Evolutionary conservation across 495 filamentous ascomycete genomes (phyloP).

Genomic region (Neurospora sp.): DNA sequence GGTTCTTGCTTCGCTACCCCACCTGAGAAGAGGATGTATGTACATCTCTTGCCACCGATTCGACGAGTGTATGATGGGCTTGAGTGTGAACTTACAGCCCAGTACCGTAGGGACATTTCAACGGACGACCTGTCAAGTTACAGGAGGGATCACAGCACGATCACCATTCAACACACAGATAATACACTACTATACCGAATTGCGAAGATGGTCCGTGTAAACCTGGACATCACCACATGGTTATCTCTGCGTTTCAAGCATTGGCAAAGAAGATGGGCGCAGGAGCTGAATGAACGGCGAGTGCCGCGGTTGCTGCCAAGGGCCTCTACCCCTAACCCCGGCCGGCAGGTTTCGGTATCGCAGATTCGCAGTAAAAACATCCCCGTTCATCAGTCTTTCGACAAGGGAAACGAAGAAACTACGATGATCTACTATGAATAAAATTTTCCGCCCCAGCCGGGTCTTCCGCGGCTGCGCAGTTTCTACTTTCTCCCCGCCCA

Average conservation of each 20-base stretch:
- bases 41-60: neutral
- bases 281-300: neutral
- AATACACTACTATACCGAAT: neutral
- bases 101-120: neutral
- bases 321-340: neutral
- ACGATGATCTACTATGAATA: neutral
- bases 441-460: neutral
- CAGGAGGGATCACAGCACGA: neutral
- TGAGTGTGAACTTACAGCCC: neutral
- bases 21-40: neutral
- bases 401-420: neutral
- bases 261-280: neutral
- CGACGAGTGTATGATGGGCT: neutral
- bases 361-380: neutral
- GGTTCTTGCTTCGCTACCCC: neutral
- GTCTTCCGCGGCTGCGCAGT: neutral
- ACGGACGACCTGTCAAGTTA: neutral
- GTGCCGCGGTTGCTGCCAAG: neutral
- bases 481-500: neutral
- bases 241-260: neutral
- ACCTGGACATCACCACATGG: neutral
- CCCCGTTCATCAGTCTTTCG: neutral
- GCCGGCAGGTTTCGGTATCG: neutral
- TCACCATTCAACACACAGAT: neutral
- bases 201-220: neutral